Base-by-base conservation (phyloP, 2,329 filamentous ascomycete species). In the Apiospora kogelbergensis region DNA sequence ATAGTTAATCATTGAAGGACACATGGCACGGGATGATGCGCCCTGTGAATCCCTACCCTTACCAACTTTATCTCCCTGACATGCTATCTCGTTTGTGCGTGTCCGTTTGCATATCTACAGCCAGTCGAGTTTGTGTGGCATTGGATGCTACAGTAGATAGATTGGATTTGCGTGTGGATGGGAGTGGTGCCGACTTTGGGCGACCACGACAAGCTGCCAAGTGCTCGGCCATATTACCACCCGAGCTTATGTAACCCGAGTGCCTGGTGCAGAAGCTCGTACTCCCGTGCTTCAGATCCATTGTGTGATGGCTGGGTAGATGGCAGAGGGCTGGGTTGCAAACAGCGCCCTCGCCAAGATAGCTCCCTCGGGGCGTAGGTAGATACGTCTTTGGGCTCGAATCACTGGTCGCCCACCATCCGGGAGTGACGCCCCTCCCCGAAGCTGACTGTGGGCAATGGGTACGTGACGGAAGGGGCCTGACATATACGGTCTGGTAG, bases 1-100 rank as follows among this genome's bases (percentile, higher is more conserved):
- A 69, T 67, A 60, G 67, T 67, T 69, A 69, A 48, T 67, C 53
- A 60, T 60, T 33, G 53, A 60, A 60, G 30, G 53, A 60, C 53
- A 60, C 53, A 60, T 60, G 53, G 53, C 53, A 60, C 53, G 53
- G 53, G 15, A 60, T 37, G 30, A 37, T 60, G 53, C 53, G 53
- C 53, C 30, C n/a, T n/a, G 30, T 33, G 30, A 60, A 60, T 60
- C 53, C 53, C 30, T 60, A 60, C 48, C 48, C 48, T 33, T 33
- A 57, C 48, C 30, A 33, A 46, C 3, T 20, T n/a, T 15, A 30
- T 33, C 26, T 30, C 13, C 15, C 26, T 33, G 26, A 20, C 30
- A 24, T 33, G 30, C 15, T 33, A 33, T 33, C 10, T 30, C 48
- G 26, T 57, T 57, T 33, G 48, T 33, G 44, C 20, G 13, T 57